Evolutionary conservation across 2,329 filamentous ascomycete genomes (phyloP), one percentile per base, ranked within the genome.

Genomic region (Stromatinia cepivora): DNA sequence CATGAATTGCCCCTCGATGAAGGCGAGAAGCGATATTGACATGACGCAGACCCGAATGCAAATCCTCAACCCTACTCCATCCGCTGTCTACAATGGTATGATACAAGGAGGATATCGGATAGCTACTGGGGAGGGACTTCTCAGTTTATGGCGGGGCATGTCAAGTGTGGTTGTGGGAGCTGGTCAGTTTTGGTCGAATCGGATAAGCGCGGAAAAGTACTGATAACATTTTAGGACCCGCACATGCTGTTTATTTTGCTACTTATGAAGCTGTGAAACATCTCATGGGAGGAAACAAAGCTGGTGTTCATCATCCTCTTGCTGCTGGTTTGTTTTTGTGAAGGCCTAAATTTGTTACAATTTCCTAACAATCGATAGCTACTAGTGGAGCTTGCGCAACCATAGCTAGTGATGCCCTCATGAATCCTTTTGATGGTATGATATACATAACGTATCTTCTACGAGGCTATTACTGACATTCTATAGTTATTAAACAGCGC

Each of bases 241-340:
- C 95, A 71, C 95, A 99, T 79, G 95, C 95, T 57, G 93, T 99
- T 70, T 98, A 99, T 81, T 99, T 99, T 81, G 94, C 94, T 68
- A 98, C 95, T 53, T 99, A 98, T 80, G 95, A 99, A 83, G 89
- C 92, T 70, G 94, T 98, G 72, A 99, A 99, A 84, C 94, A 99
- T 77, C 82, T 94, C 57, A 95, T 97, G 84, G 95, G 95, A 70
- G 95, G 94, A 61, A 98, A 98, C 79, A 88, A 91, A 78, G 89
- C 86, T 70, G 93, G 92, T 71, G 90, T 90, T 67, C 94, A 99
- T 79, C 94, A 99, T 79, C 94, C 94, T 42, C 83, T 98, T 68
- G 95, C 95, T 81, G 94, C 94, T 78, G 93, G 93, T 97, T 83
- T 81, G 86, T 77, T 56, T 64, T 59, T 61, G 20, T 62, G 25